Evolutionary conservation across 495 filamentous ascomycete species (phyloP).

Genomic region (Talaromyces proteolyticus): DNA sequence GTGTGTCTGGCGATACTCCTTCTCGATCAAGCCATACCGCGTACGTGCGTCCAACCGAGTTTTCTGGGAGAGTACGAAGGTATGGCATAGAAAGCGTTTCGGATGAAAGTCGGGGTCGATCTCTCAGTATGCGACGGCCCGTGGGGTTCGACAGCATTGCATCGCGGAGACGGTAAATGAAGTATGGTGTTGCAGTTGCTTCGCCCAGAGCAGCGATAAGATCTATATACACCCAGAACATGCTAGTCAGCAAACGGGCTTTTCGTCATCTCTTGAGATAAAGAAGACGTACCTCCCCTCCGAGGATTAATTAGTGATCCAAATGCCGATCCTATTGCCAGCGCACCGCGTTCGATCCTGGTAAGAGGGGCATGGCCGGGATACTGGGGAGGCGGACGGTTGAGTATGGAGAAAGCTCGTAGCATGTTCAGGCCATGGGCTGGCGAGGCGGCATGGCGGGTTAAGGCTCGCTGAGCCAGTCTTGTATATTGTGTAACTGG

Average conservation of each 20-base stretch:
- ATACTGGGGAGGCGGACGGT: slow-evolving; percentile 70
- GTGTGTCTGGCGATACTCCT: slow-evolving; percentile 87
- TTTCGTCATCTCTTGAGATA: neutral
- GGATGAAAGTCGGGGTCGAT: slow-evolving; percentile 83
- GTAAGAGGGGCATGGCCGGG: slow-evolving; percentile 89
- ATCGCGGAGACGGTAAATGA: slow-evolving; percentile 85
- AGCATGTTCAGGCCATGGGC: neutral
- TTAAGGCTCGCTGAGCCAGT: neutral
- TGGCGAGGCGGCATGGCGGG: neutral
- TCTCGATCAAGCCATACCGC: slow-evolving; percentile 85
- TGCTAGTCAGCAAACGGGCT: slow-evolving; percentile 7
- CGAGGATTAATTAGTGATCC: slow-evolving; percentile 73
- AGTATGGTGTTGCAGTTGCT: slow-evolving; percentile 89
- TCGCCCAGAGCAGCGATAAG: slow-evolving; percentile 92
- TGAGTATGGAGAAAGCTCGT: slow-evolving; percentile 65
- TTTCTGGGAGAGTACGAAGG: slow-evolving; percentile 64
- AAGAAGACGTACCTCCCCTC: slow-evolving; percentile 53
- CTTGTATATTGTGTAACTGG: neutral
- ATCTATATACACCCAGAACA: slow-evolving; percentile 50
- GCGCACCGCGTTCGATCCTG: slow-evolving; percentile 61
- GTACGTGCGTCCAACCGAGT: slow-evolving; percentile 82
- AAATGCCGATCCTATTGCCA: slow-evolving; percentile 80
- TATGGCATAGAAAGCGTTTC: slow-evolving; percentile 61
- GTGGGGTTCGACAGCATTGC: slow-evolving; percentile 83
- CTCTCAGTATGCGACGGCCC: slow-evolving; percentile 85